A percentile compares a stretch with the other conserved stretches of the same genome.
These are phyloP conservation scores for Diaporthe sp. DNA, from an alignment of 2,329 filamentous ascomycete species.

Conservation along the genomic window DNA sequence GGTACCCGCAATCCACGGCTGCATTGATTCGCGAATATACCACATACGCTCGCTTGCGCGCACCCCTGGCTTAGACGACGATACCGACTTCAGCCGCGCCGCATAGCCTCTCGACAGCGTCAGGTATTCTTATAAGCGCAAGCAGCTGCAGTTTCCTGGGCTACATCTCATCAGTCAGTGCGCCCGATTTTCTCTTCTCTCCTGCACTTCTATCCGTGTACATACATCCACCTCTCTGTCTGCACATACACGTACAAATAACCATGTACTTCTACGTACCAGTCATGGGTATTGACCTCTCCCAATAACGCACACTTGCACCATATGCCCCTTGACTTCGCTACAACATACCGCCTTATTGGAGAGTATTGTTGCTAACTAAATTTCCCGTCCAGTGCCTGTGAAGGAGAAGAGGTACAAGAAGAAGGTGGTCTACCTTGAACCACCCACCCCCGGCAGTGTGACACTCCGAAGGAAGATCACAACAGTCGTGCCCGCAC, in stretches of 20 bases:
- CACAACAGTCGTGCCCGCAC: constrained; percentile 54
- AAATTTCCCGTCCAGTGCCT: constrained; percentile 6
- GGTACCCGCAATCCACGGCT: neutral
- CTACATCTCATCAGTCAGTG: constrained; percentile 36
- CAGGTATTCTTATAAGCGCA: constrained; percentile 12
- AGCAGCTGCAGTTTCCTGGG: constrained; percentile 22
- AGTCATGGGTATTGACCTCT: constrained; percentile 31
- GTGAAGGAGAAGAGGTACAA: constrained; percentile 41
- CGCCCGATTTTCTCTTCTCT: neutral
- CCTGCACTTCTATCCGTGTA: neutral
- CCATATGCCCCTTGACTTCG: neutral
- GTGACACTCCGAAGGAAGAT: constrained; percentile 51
- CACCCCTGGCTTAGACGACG: constrained; percentile 17
- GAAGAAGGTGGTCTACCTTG: constrained; percentile 59
- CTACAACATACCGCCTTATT: neutral
- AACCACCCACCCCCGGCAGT: constrained; percentile 55
- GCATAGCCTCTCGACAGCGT: constrained; percentile 25
- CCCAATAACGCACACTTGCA: neutral
- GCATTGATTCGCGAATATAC: constrained; percentile 19
- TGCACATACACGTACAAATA: neutral
- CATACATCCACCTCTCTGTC: neutral
- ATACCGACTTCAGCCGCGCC: constrained; percentile 4
- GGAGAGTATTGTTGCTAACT: constrained; percentile 12
- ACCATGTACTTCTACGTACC: constrained; percentile 39
- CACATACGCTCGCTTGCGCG: constrained; percentile 23